These are phyloP conservation scores for Talaromyces sp. DNA, from an alignment of 2,329 filamentous ascomycete species.

Conservation along the genomic window DNA sequence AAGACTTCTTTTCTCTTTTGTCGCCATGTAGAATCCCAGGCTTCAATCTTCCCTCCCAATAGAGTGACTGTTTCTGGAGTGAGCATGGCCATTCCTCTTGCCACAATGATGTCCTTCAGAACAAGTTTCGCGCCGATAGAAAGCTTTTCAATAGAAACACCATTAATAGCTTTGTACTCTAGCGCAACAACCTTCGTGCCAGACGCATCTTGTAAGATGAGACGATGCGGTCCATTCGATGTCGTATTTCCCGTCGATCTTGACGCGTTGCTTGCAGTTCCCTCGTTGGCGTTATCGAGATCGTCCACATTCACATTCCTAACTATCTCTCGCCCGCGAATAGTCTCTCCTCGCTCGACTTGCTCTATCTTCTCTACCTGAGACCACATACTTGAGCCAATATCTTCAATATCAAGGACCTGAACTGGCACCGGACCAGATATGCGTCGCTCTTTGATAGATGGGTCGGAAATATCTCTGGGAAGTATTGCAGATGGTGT, in stretches of 20 bases:
- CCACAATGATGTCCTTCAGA: conserved; percentile 60
- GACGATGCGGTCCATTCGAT: conserved; percentile 64
- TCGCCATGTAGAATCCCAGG: conserved; percentile 73
- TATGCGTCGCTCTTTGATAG: conserved; percentile 56
- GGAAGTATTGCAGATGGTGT: conserved; percentile 52
- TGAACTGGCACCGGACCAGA: conserved; percentile 68
- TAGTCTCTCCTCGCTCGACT: conserved; percentile 49
- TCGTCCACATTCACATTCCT: conserved; percentile 61
- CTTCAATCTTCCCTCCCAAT: conserved; percentile 84
- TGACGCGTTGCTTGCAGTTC: neutral
- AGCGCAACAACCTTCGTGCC: conserved; percentile 68
- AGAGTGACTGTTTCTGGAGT: conserved; percentile 65
- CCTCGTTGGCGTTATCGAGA: conserved; percentile 33
- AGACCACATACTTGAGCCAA: conserved; percentile 75
- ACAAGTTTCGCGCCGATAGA: conserved; percentile 80
- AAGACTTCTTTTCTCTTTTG: conserved; percentile 67
- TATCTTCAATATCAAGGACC: conserved; percentile 80
- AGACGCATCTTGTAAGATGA: conserved; percentile 75
- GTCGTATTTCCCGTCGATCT: conserved; percentile 11
- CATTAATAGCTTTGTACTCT: conserved; percentile 65
- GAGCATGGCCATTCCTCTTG: conserved; percentile 76
- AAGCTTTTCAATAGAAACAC: conserved; percentile 57
- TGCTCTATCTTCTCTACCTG: conserved; percentile 71
- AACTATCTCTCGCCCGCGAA: conserved; percentile 74
- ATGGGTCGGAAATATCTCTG: conserved; percentile 51